Evolutionary conservation across 2,329 filamentous ascomycete genomes (phyloP).

Genomic region (Sphaerostilbella broomeana): DNA sequence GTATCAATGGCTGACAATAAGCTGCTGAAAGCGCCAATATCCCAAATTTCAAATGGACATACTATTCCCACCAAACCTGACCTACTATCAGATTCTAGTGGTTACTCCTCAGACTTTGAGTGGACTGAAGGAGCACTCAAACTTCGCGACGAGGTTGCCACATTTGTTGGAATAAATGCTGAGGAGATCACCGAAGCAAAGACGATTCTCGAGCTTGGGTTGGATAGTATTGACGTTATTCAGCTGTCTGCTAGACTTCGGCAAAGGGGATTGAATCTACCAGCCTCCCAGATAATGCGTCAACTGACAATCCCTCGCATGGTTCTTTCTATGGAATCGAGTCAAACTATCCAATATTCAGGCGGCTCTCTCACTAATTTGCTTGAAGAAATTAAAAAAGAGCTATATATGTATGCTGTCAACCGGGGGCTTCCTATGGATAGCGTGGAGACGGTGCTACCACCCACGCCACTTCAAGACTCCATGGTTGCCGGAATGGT

Average conservation of each 20-base stretch:
- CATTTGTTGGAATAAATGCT: constrained; percentile 48
- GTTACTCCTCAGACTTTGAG: constrained; percentile 33
- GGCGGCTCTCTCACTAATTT: background rate
- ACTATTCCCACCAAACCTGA: no score
- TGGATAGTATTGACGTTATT: constrained; percentile 90
- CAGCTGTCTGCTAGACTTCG: constrained; percentile 70
- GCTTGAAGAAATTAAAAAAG: constrained; percentile 21
- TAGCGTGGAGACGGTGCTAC: constrained; percentile 54
- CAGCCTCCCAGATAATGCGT: constrained; percentile 73
- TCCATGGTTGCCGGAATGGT: constrained; percentile 80
- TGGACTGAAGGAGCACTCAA: constrained; percentile 51
- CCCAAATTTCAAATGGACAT: background rate
- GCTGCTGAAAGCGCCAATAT: background rate
- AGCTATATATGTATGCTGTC: constrained; percentile 34
- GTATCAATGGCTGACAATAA: constrained; percentile 11
- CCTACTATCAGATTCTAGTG: no score
- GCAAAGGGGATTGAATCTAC: constrained; percentile 50
- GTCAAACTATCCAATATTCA: background rate
- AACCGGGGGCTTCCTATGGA: constrained; percentile 28
- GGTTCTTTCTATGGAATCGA: constrained; percentile 14
- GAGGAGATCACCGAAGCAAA: constrained; percentile 49
- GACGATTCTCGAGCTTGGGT: constrained; percentile 72
- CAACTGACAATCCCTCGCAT: constrained; percentile 62
- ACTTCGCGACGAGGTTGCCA: constrained; percentile 57
- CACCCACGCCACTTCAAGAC: constrained; percentile 78